These are phyloP conservation scores for Chiua virens DNA, from an alignment of 768 basidiomycete genomes.

Conservation along the genomic window DNA sequence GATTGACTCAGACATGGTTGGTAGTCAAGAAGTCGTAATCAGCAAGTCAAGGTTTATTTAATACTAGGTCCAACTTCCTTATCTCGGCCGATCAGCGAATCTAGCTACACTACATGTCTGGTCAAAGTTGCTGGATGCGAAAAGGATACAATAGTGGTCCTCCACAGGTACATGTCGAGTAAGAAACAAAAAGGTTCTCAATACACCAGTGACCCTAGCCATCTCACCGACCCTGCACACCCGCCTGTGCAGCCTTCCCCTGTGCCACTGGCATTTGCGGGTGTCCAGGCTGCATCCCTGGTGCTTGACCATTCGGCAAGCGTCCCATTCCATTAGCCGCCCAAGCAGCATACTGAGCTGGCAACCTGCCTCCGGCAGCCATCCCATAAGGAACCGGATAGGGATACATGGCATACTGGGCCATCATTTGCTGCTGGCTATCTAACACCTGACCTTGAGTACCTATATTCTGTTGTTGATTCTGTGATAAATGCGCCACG, in stretches of 20 bases:
- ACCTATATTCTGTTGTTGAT: slow-evolving; percentile 30
- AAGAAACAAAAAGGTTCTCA: slow-evolving; percentile 2
- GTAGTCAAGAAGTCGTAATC: slow-evolving; percentile 5
- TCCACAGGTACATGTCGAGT: slow-evolving; percentile 7
- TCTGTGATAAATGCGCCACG: slow-evolving; percentile 23
- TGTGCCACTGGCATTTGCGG: slow-evolving; percentile 31
- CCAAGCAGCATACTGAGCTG: slow-evolving; percentile 27
- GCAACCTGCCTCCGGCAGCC: slow-evolving; percentile 15
- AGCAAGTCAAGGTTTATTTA: neutral
- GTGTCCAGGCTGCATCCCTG: slow-evolving; percentile 29
- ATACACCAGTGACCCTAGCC: neutral
- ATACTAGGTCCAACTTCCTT: slow-evolving; percentile 7
- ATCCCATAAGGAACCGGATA: slow-evolving; percentile 26
- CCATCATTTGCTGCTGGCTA: slow-evolving; percentile 29
- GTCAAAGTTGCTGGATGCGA: neutral
- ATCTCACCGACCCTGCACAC: slow-evolving; percentile 35
- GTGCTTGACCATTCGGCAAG: slow-evolving; percentile 25
- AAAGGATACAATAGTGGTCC: slow-evolving; percentile 12
- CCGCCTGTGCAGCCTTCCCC: slow-evolving; percentile 34
- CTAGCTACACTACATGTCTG: slow-evolving; percentile 3
- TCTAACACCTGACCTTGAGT: slow-evolving; percentile 24
- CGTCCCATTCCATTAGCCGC: slow-evolving; percentile 16
- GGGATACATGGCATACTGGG: slow-evolving; percentile 29
- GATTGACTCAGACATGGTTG: slow-evolving; percentile 28
- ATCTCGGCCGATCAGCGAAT: slow-evolving; percentile 18